Evolutionary conservation across 805 yeast genomes (phyloP), one percentile per base, ranked within the genome.

Genomic region (Wickerhamomyces sydowiorum): DNA sequence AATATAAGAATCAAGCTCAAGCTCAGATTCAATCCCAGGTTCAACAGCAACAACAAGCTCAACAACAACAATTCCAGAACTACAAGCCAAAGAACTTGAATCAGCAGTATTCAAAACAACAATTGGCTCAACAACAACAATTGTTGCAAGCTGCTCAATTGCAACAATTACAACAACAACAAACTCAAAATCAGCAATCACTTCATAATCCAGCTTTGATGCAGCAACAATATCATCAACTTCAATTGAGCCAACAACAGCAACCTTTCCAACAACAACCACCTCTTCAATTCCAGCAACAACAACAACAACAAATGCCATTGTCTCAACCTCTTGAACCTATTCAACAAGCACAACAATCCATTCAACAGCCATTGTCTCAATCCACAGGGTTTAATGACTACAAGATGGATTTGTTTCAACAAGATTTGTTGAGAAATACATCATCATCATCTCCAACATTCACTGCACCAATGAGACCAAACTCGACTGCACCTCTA

Each of bases 51-150:
- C 34, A 34, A 25, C 43, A 41, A 21, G 42, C 39, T 37, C 44
- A 33, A 19, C 41, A 42, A 44, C 22, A 37, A 31, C 27, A 17
- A 31, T 38, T 28, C 40, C n/a, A n/a, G n/a, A n/a, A n/a, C 29
- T 44, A 42, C 15, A 45, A 45, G 4, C 54, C 45, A 37, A 41
- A 45, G 5, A 42, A 25, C 22, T 51, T 50, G 40, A 41, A 14
- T 14, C 30, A 5, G 25, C 30, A 28, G 18, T 12, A 15, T 28
- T 51, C 27, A 41, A 48, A n/a, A 5, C 46, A 50, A 50, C 55
- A 53, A 38, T 37, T 51, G 38, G 51, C 51, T 35, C 59, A 54
- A 30, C 57, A 54, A 14, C 54, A 51, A 29, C 55, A 48, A 22
- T 52, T 49, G 39, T 14, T 28, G 18, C 37, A 39, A 28, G n/a